Evolutionary conservation across 2,329 filamentous ascomycete species (phyloP).

Genomic region (Harringtonia aguacate): DNA sequence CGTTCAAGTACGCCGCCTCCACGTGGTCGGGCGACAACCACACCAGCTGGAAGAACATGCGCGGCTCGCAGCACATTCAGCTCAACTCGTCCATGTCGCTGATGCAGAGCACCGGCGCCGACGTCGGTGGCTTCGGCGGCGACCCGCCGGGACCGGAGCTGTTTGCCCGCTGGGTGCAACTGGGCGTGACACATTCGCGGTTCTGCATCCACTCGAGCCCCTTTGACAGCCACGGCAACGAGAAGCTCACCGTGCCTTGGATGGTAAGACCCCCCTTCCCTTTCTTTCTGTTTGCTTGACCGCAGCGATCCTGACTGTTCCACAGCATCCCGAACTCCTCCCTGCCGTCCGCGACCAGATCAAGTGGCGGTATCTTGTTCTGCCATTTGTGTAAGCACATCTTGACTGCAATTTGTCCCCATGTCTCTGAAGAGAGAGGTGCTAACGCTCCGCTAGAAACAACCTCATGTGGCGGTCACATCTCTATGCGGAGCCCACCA

Average conservation of each 20-base stretch:
- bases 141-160: neutral
- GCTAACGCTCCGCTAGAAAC: neutral
- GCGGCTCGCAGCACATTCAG: neutral
- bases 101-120: neutral
- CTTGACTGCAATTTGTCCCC: no score
- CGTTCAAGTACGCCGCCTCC: neutral
- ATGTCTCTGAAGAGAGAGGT: no score
- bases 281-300: no score
- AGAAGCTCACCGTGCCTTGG: neutral
- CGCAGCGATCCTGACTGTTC: neutral
- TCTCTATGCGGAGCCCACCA: neutral
- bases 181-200: neutral
- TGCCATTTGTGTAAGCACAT: neutral
- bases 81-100: neutral
- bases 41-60: neutral
- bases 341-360: neutral
- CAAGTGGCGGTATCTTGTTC: neutral
- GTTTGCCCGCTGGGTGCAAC: neutral
- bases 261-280: neutral
- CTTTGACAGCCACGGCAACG: neutral
- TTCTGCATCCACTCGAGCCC: slow-evolving; percentile 1
- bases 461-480: slow-evolving; percentile 1
- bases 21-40: slow-evolving; percentile 1
- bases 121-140: slow-evolving; percentile 1
- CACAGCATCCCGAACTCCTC: neutral